Evolutionary conservation across 306 rosid species (phyloP).

Genomic region (Cucurbita argyrosperma): DNA sequence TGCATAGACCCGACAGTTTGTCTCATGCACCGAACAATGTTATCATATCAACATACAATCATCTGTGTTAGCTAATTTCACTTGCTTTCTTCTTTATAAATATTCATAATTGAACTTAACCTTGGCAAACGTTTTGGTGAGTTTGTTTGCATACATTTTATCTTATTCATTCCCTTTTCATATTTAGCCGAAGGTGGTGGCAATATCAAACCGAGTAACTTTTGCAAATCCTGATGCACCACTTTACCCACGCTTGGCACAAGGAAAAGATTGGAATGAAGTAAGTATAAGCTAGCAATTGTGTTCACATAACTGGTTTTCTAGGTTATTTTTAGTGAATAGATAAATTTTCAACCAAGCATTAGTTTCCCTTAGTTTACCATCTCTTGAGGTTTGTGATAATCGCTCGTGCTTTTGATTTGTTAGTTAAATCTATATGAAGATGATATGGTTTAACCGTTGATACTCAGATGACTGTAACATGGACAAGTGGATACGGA

Average conservation of each 20-base stretch:
- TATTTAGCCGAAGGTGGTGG: conserved; percentile 68
- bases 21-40: neutral
- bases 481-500: conserved; percentile 96
- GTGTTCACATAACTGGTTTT: neutral
- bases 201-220: conserved; percentile 43
- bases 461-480: conserved; percentile 57
- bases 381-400: neutral
- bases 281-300: conserved; percentile 22
- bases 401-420: neutral
- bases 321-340: neutral
- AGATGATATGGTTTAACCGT: neutral
- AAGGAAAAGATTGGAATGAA: conserved; percentile 81
- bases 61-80: neutral
- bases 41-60: neutral
- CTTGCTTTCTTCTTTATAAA: neutral
- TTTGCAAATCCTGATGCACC: conserved; percentile 82
- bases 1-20: neutral
- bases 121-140: neutral
- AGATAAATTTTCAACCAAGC: neutral
- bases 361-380: neutral
- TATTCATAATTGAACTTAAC: neutral
- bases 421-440: neutral
- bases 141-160: neutral
- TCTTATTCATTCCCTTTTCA: conserved; percentile 7
- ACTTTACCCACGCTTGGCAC: conserved; percentile 84